These are phyloP conservation scores for Macrolepiota dolichaula DNA, from an alignment of 768 basidiomycete genomes.

Conservation along the genomic window DNA sequence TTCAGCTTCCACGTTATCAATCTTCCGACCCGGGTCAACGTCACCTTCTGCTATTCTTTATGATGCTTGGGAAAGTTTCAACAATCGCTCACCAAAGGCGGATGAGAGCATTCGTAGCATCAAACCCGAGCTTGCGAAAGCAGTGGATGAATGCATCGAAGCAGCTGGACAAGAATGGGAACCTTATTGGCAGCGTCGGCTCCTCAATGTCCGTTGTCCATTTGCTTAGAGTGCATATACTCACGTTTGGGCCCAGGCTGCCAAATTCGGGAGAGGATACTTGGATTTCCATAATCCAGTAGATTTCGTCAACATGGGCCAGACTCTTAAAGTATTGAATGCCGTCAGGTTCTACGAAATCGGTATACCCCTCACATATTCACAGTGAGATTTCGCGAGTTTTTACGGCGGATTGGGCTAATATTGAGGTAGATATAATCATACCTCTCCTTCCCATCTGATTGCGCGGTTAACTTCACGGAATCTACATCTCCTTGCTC, in stretches of 20 bases:
- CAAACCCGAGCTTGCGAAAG: slow-evolving; percentile 77
- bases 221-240: background rate
- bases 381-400: slow-evolving; percentile 57
- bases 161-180: slow-evolving; percentile 94
- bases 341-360: slow-evolving; percentile 90
- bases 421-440: slow-evolving; percentile 60
- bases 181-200: slow-evolving; percentile 80
- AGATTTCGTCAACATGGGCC: slow-evolving; percentile 91
- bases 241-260: slow-evolving; percentile 55
- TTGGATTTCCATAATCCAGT: slow-evolving; percentile 90
- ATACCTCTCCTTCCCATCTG: slow-evolving; percentile 77
- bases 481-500: slow-evolving; percentile 87
- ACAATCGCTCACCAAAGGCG: slow-evolving; percentile 80
- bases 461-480: slow-evolving; percentile 82
- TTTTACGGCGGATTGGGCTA: slow-evolving; percentile 1
- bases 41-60: slow-evolving; percentile 89
- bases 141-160: slow-evolving; percentile 90
- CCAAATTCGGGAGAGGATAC: slow-evolving; percentile 93
- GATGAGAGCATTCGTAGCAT: slow-evolving; percentile 91
- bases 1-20: slow-evolving; percentile 70
- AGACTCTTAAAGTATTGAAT: slow-evolving; percentile 90
- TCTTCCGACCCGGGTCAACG: slow-evolving; percentile 91
- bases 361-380: slow-evolving; percentile 89
- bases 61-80: slow-evolving; percentile 90
- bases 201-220: slow-evolving; percentile 66